These are phyloP conservation scores for Leccinum sublutescens DNA, from an alignment of 768 basidiomycete genomes.

Conservation along the genomic window DNA sequence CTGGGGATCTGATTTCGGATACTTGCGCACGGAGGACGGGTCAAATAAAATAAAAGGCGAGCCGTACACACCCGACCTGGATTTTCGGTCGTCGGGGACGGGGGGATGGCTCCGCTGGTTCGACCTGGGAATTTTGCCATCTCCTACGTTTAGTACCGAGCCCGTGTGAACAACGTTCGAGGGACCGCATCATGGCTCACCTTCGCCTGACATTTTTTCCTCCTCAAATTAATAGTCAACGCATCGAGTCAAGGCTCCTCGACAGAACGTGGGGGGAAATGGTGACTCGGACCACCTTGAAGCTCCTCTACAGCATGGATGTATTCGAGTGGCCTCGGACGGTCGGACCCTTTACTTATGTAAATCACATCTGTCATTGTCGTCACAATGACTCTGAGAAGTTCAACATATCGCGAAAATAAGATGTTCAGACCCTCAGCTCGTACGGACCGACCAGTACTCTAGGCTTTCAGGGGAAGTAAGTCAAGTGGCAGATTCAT, in stretches of 20 bases:
- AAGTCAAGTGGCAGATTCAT: neutral
- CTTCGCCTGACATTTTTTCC: conserved; percentile 26
- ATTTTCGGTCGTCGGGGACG: conserved; percentile 39
- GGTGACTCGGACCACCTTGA: neutral
- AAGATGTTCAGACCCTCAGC: too few relatives aligned
- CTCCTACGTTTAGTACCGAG: neutral
- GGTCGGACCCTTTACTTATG: neutral
- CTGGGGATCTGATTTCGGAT: conserved; percentile 44
- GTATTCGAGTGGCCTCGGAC: neutral
- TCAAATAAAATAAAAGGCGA: neutral
- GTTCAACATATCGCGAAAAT: neutral
- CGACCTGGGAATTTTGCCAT: conserved; percentile 29
- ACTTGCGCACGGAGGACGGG: conserved; percentile 30
- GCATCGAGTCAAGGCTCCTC: neutral
- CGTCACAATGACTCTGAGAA: neutral
- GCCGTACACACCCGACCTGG: conserved; percentile 37
- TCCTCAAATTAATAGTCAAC: neutral
- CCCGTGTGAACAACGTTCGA: neutral
- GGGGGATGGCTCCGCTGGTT: conserved; percentile 12
- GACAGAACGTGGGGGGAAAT: neutral
- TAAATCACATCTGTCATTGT: neutral
- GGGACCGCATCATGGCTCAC: conserved; percentile 8
- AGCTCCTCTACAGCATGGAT: neutral
- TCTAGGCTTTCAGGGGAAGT: neutral
- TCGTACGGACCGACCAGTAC: neutral